These are phyloP conservation scores for Effrenium voratum DNA, from an alignment of 73 alveolate species.

Conservation along the genomic window DNA sequence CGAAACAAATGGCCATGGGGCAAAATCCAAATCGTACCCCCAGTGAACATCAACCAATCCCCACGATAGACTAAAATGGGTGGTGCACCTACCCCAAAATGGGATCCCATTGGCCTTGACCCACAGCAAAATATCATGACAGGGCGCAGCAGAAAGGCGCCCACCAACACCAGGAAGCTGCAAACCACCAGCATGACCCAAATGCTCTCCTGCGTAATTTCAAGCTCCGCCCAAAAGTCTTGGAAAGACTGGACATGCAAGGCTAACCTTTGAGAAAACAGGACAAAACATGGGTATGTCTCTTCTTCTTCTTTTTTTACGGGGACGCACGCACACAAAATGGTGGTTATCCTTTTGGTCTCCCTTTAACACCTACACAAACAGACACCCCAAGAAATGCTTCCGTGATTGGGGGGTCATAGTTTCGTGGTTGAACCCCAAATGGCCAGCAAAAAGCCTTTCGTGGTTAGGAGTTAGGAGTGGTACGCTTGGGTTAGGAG, in stretches of 20 bases:
- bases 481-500: not conserved
- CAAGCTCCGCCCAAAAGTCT: not conserved
- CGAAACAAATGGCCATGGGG: not conserved
- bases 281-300: not conserved
- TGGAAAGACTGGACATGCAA: not conserved
- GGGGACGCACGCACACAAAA: not conserved
- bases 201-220: not conserved
- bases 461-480: not conserved
- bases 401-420: too few species aligned
- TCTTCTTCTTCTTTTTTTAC: not conserved
- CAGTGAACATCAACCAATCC: too few species aligned
- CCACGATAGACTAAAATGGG: too few species aligned
- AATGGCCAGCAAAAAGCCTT: not conserved
- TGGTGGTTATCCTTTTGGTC: not conserved
- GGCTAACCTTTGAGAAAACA: not conserved
- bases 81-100: not conserved
- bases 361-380: not conserved
- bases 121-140: not conserved
- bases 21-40: too few species aligned
- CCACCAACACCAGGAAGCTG: constrained; percentile 17
- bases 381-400: not conserved
- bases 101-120: not conserved
- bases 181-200: constrained; percentile 54
- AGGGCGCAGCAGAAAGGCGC: constrained; percentile 46
- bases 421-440: not conserved